These are phyloP conservation scores for Fusarium keratoplasticum DNA, from an alignment of 2,329 filamentous ascomycete species.

Conservation along the genomic window DNA sequence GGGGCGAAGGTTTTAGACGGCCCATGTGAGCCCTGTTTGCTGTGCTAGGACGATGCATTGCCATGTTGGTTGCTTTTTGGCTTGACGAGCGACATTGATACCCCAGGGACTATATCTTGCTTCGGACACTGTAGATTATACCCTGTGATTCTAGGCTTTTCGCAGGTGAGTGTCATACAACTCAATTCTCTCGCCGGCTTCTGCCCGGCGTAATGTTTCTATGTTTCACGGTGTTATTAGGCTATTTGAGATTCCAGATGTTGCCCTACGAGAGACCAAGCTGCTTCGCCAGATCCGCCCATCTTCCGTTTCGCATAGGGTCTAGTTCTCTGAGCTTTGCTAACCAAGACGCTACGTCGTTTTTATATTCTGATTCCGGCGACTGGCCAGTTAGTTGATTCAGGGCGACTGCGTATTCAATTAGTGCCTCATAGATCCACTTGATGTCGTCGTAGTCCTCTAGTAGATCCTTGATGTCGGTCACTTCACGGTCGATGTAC, in stretches of 20 bases:
- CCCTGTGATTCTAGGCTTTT: not conserved
- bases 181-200: not conserved
- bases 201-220: not conserved
- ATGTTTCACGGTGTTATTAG: not conserved
- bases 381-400: slow-evolving; percentile 62
- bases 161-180: not conserved
- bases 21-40: not conserved
- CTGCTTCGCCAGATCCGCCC: slow-evolving; percentile 74
- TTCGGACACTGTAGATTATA: slow-evolving; percentile 1
- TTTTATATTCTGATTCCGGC: slow-evolving; percentile 53
- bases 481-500: slow-evolving; percentile 78
- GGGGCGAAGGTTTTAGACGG: slow-evolving; percentile 20
- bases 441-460: slow-evolving; percentile 73
- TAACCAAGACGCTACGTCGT: slow-evolving; percentile 69
- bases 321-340: slow-evolving; percentile 76
- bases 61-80: not conserved
- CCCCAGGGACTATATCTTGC: not conserved
- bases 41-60: not conserved
- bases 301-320: slow-evolving; percentile 78
- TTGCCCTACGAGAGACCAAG: slow-evolving; percentile 36
- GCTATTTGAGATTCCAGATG: not conserved
- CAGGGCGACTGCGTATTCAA: slow-evolving; percentile 77
- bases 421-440: slow-evolving; percentile 88
- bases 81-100: slow-evolving; percentile 14
- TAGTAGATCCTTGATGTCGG: slow-evolving; percentile 75